Evolutionary conservation across 2,329 filamentous ascomycete genomes (phyloP).

Genomic region (Phaeosphaeriaceae sp.): DNA sequence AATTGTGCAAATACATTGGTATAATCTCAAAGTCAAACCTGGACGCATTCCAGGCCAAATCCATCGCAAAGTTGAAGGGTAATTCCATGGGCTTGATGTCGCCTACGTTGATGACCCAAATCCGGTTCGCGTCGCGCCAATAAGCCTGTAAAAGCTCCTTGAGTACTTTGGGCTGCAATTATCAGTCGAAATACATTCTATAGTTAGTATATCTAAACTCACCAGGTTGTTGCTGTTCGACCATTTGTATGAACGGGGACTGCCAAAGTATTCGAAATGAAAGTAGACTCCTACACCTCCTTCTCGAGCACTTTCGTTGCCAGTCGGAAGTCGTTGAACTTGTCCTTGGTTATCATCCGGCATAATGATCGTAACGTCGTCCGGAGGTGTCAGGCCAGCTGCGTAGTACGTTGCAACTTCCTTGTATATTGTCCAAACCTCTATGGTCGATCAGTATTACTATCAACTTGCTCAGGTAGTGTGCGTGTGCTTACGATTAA

Average conservation of each 20-base stretch:
- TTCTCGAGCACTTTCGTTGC: conserved; percentile 15
- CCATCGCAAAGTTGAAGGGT: conserved; percentile 24
- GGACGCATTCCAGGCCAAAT: conserved; percentile 24
- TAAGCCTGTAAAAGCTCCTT: conserved; percentile 21
- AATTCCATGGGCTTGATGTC: conserved; percentile 32
- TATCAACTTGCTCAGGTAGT: not conserved
- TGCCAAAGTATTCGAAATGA: conserved; percentile 29
- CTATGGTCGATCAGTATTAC: not conserved
- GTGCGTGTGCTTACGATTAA: conserved; percentile 9
- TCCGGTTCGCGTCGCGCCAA: conserved; percentile 18
- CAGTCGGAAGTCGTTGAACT: conserved; percentile 21
- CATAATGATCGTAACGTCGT: conserved; percentile 26
- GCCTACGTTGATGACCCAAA: conserved; percentile 31
- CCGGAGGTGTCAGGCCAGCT: conserved; percentile 16
- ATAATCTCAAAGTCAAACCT: conserved; percentile 47
- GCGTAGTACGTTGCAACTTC: conserved; percentile 26
- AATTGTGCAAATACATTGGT: conserved; percentile 46
- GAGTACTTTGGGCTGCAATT: conserved; percentile 13
- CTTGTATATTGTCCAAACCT: conserved; percentile 29
- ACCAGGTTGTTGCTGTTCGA: conserved; percentile 20
- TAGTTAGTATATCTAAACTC: not conserved
- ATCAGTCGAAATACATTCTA: not conserved
- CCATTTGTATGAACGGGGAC: conserved; percentile 25
- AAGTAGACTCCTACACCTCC: conserved; percentile 25
- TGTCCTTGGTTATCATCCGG: conserved; percentile 27